Percentiles rank a stretch among this genome's conserved stretches.
Conservation (phyloP, 148 eudicot genomes). For the Camellia granthamiana region DNA sequence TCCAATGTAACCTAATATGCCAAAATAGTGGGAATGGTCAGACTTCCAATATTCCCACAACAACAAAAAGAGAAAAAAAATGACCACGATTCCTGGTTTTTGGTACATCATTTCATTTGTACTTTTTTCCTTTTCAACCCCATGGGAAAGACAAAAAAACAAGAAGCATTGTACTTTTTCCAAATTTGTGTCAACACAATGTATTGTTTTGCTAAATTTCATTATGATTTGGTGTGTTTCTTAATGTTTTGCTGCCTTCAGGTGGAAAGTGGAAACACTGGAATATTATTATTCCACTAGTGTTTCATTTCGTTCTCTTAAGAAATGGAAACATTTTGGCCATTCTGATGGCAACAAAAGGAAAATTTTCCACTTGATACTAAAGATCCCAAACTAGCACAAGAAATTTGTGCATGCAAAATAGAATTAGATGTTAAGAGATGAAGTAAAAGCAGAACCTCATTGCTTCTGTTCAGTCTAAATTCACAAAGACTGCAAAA, state of each 20-base stretch:
- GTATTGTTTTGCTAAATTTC: too few species aligned
- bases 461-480: conserved; percentile 55
- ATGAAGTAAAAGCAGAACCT: conserved; percentile 43
- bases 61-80: too few species aligned
- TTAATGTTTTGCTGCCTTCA: too few species aligned
- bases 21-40: neutral
- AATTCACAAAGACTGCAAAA: conserved; percentile 67
- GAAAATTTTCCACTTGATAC: too few species aligned
- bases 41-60: neutral
- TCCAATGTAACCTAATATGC: conserved; percentile 54
- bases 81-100: neutral
- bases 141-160: neutral
- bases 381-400: neutral
- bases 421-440: conserved; percentile 14
- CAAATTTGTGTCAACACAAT: neutral
- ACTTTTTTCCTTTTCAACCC: neutral
- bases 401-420: conserved; percentile 4
- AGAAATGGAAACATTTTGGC: too few species aligned
- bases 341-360: too few species aligned
- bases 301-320: too few species aligned
- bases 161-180: neutral
- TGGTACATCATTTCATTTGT: neutral
- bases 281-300: too few species aligned
- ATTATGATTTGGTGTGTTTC: too few species aligned
- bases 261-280: too few species aligned